Evolutionary conservation across 2,329 filamentous ascomycete genomes (phyloP).

Genomic region (Teratosphaeria nubilosa): DNA sequence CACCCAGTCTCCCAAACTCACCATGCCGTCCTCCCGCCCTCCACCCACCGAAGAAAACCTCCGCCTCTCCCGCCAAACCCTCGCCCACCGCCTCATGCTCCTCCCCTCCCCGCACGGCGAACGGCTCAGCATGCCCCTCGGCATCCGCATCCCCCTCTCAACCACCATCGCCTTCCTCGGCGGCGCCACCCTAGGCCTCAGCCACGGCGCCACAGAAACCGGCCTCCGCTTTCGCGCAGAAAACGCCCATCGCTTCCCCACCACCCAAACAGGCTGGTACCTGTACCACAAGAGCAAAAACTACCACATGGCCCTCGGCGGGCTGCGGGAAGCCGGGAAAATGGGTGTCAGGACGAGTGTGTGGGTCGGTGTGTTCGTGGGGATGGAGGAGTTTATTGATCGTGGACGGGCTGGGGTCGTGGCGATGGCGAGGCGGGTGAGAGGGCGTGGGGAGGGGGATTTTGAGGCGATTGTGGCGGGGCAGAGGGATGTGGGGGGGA

Average conservation of each 20-base stretch:
- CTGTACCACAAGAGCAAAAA: conserved; percentile 99
- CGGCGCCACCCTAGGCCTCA: conserved; percentile 23
- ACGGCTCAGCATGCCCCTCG: conserved; percentile 25
- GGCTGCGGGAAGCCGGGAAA: conserved; percentile 64
- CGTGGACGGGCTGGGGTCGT: conserved; percentile 55
- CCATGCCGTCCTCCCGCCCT: background rate
- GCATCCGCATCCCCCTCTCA: conserved; percentile 21
- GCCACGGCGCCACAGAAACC: conserved; percentile 22
- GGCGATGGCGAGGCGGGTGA: conserved; percentile 29
- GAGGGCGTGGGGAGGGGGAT: conserved; percentile 31
- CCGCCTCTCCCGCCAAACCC: background rate
- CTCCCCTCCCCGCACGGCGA: conserved; percentile 1
- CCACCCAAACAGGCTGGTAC: conserved; percentile 72
- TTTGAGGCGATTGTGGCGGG: conserved; percentile 26
- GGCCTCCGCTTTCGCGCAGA: conserved; percentile 85
- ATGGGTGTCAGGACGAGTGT: conserved; percentile 62
- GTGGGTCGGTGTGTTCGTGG: conserved; percentile 68
- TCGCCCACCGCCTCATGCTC: background rate
- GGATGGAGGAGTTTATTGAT: conserved; percentile 79
- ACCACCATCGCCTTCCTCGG: conserved; percentile 14
- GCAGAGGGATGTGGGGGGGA: conserved; percentile 65
- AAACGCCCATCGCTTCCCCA: conserved; percentile 87
- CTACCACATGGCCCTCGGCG: conserved; percentile 72
- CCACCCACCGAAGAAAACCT: background rate
- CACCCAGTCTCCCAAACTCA: background rate